Evolutionary conservation across 192 early-diverging fungal genomes (phyloP).

Genomic region (Ambispora gerdemannii): DNA sequence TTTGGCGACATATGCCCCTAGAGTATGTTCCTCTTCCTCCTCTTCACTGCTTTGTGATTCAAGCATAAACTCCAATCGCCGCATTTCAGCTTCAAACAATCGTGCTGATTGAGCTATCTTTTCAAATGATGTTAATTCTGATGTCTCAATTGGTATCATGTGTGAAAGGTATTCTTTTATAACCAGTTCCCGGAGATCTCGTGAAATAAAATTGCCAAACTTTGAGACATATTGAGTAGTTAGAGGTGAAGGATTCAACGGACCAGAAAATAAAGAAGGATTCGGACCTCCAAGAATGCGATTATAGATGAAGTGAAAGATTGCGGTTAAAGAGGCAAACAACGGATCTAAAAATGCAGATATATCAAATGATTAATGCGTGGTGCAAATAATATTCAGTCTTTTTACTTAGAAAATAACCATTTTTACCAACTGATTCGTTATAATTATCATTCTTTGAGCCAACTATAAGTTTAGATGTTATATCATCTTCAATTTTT

Average conservation of each 20-base stretch:
- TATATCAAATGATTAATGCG: neutral
- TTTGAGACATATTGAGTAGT: slow-evolving; percentile 11
- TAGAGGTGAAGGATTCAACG: neutral
- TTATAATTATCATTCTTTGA: neutral
- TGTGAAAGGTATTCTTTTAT: slow-evolving; percentile 34
- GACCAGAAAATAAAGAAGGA: neutral
- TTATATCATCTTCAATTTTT: slow-evolving; percentile 15
- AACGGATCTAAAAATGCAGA: neutral
- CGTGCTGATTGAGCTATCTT: slow-evolving; percentile 30
- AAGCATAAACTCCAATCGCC: slow-evolving; percentile 34
- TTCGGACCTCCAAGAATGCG: slow-evolving; percentile 25
- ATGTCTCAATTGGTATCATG: slow-evolving; percentile 32
- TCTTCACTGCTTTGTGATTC: slow-evolving; percentile 32
- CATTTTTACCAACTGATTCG: neutral
- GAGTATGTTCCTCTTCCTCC: slow-evolving; percentile 25
- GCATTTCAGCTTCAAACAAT: slow-evolving; percentile 40
- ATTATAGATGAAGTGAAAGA: slow-evolving; percentile 28
- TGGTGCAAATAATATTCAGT: neutral
- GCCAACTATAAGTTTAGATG: slow-evolving; percentile 3
- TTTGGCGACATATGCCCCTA: slow-evolving; percentile 43
- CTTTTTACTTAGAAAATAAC: neutral
- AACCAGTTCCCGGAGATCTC: slow-evolving; percentile 29
- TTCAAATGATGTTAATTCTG: slow-evolving; percentile 32
- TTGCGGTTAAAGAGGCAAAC: slow-evolving; percentile 1
- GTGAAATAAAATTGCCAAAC: slow-evolving; percentile 24